Base-by-base conservation (phyloP, 257 asterid species). In the Solanum piurae region DNA sequence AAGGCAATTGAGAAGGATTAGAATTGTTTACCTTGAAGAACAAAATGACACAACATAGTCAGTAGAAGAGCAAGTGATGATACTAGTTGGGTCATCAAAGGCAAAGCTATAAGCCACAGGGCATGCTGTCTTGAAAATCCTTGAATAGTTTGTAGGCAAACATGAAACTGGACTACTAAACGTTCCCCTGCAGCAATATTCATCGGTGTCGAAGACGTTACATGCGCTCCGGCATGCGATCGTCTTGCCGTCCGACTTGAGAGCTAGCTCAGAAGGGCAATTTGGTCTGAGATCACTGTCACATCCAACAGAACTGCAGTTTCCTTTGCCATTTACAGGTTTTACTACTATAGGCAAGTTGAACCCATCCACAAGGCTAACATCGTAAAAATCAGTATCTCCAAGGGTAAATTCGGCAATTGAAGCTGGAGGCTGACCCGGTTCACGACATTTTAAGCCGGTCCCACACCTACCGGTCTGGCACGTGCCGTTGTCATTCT, bases 341-440 rank as follows among this genome's bases (percentile, higher is more conserved):
- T 92, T 92, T 5, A 93, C 92, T 3, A 89, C 87, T 31, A 94
- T 55, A 4, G 98, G 98, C 87, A 94, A 44, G 85, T 94, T 94
- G 94, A 93, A 94, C 36, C 96, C 96, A 44, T 94, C 98, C 12
- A 94, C 98, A 2, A 93, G 93, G 93, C 96, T 94, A 33, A 94
- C 94, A 46, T 91, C 95, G 42, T 94, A 94, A 69, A 84, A 94
- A 85, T 94, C 96, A 0, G 83, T 83, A 2, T 90, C 86, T 16
- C 97, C 97, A 9, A 94, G 92, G 21, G 95, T 83, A 46, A 94
- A 91, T 66, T 92, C 92, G n/a, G 95, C 97, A 71, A 94, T 90
- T 20, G 97, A 87, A 60, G 95, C 93, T 9, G 97, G 95, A 33
- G 95, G 97, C 36, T 84, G 40, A 44, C 95, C 97, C 0, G 94